Percentiles rank a stretch among this genome's conserved stretches.
Evolutionary conservation across 345 rosid genomes (phyloP).

Genomic region (Brassica cretica): DNA sequence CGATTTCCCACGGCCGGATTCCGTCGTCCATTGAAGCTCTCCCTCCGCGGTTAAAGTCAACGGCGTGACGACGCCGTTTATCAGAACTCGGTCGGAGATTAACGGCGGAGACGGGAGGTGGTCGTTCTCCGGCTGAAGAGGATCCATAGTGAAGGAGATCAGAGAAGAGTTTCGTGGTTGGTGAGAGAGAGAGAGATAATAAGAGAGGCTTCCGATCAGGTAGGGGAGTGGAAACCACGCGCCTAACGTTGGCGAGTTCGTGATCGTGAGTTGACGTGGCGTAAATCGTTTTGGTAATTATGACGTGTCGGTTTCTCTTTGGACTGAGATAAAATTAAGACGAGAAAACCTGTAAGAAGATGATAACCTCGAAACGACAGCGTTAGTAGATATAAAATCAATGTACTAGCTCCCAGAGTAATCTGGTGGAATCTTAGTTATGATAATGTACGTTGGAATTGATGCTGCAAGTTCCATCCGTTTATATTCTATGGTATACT

Average conservation of each 20-base stretch:
- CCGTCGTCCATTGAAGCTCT: conserved; percentile 55
- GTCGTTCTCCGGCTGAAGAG: conserved; percentile 30
- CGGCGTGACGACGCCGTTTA: conserved; percentile 45
- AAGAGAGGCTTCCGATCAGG: background rate
- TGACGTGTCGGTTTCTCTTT: background rate
- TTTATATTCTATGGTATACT: too few relatives aligned
- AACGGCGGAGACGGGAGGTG: conserved; percentile 3
- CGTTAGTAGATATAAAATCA: background rate
- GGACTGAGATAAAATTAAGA: background rate
- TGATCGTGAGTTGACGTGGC: background rate
- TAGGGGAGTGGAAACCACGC: conserved; percentile 3
- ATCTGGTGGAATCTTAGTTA: background rate
- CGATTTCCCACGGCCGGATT: conserved; percentile 46
- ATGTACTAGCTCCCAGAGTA: background rate
- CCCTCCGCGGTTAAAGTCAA: conserved; percentile 60
- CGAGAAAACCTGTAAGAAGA: background rate
- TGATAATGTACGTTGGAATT: too few relatives aligned
- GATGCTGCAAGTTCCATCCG: too few relatives aligned
- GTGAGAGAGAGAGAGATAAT: background rate
- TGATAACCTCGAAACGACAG: background rate
- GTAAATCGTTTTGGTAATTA: background rate
- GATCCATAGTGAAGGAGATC: conserved; percentile 32
- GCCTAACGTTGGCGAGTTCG: background rate
- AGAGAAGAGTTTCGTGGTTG: background rate
- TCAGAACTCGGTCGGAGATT: conserved; percentile 51